These are phyloP conservation scores for Calcarisporium arbuscula DNA, from an alignment of 2,329 filamentous ascomycete genomes.

Conservation along the genomic window DNA sequence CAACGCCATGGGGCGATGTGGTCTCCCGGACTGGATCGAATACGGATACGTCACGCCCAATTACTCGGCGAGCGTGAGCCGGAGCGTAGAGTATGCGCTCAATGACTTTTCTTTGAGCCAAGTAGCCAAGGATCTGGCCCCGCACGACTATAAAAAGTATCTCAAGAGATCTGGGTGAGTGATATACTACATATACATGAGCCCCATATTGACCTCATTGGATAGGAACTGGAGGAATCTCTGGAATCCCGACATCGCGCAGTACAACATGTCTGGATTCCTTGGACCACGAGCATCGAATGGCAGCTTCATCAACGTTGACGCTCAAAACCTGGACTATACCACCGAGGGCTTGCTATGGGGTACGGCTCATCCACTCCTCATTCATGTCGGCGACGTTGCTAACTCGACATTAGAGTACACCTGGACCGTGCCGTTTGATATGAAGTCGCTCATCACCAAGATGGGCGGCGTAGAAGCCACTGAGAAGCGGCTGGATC, in stretches of 20 bases:
- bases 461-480: slow-evolving; percentile 42
- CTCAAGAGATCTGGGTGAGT: slow-evolving; percentile 19
- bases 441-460: slow-evolving; percentile 46
- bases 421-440: slow-evolving; percentile 51
- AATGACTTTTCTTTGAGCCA: slow-evolving; percentile 50
- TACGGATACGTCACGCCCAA: slow-evolving; percentile 49
- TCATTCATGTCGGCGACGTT: slow-evolving; percentile 33
- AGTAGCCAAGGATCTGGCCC: slow-evolving; percentile 33
- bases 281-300: slow-evolving; percentile 5
- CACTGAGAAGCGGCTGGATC: slow-evolving; percentile 43
- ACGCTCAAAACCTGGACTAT: slow-evolving; percentile 3
- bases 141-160: slow-evolving; percentile 42
- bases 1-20: slow-evolving; percentile 50
- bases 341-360: slow-evolving; percentile 6
- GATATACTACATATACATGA: no score
- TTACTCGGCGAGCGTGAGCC: slow-evolving; percentile 45
- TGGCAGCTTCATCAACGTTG: slow-evolving; percentile 4
- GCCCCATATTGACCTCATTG: not conserved
- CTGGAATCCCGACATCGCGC: slow-evolving; percentile 39
- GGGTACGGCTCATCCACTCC: not conserved
- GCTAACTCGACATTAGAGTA: slow-evolving; percentile 46
- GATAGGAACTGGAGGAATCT: slow-evolving; percentile 50
- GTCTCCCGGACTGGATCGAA: slow-evolving; percentile 51
- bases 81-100: slow-evolving; percentile 50
- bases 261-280: slow-evolving; percentile 29